phyloP scores from a whole-genome alignment of 2,329 filamentous ascomycete genomes.

The Dothiorella sarmentorum region DNA sequence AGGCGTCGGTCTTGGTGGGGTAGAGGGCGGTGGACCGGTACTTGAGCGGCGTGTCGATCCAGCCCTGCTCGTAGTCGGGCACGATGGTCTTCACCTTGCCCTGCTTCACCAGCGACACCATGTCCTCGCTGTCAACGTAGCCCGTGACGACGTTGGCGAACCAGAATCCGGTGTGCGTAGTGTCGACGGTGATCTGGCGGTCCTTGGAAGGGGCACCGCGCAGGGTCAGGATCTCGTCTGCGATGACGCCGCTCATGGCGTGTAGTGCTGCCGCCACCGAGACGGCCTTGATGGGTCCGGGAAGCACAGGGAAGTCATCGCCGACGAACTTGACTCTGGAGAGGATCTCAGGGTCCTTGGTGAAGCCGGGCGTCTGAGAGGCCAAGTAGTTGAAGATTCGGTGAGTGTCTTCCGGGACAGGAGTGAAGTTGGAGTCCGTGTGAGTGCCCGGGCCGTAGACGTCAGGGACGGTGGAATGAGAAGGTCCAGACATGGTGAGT shows the following conservation, averaged over 20 bases:
- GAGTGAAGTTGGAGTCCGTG: constrained; percentile 37
- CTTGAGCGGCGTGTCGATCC: constrained; percentile 35
- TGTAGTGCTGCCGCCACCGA: constrained; percentile 42
- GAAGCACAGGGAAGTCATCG: constrained; percentile 39
- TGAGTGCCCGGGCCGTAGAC: constrained; percentile 43
- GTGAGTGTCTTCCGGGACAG: constrained; percentile 37
- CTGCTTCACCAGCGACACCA: constrained; percentile 28
- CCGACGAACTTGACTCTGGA: constrained; percentile 41
- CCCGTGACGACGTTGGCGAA: constrained; percentile 41
- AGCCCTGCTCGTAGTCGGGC: constrained; percentile 41
- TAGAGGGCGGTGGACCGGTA: constrained; percentile 38
- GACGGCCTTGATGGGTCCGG: constrained; percentile 45
- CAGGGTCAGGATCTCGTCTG: constrained; percentile 37
- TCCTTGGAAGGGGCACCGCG: constrained; percentile 23
- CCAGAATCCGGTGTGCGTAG: constrained; percentile 47
- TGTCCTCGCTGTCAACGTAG: constrained; percentile 38
- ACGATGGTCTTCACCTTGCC: constrained; percentile 30
- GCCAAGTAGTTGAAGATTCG: constrained; percentile 41
- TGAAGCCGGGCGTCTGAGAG: constrained; percentile 41
- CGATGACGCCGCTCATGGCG: constrained; percentile 44
- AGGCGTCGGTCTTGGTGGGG: constrained; percentile 45
- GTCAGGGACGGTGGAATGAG: constrained; percentile 10
- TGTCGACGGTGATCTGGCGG: constrained; percentile 42
- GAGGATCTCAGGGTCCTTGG: constrained; percentile 31
- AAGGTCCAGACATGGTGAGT: background rate